Evolutionary conservation across 257 asterid genomes (phyloP), one percentile per base, ranked within the genome.

Genomic region (Ophiorrhiza pumila): DNA sequence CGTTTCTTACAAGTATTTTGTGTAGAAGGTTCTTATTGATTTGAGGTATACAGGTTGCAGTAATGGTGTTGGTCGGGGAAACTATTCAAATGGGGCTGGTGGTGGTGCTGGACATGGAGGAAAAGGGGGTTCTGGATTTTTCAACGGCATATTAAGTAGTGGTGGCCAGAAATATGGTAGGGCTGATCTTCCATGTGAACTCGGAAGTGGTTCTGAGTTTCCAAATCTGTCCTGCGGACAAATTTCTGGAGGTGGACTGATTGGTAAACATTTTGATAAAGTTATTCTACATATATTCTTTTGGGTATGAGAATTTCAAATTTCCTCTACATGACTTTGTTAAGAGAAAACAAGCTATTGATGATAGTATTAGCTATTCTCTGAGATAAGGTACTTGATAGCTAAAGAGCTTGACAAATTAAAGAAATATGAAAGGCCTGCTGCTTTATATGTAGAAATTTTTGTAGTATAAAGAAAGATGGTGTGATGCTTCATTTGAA

Each of bases 101-200:
- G 91, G 92, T 57, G 98, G 97, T 68, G 98, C 97, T 71, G 97
- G 98, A 74, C 98, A 93, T 84, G 98, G 98, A 72, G 98, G 98
- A 79, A 82, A 80, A 86, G 98, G 98, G 63, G 97, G 98, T n/a
- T 87, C 96, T 42, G 98, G 97, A 71, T 78, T 82, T 81, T 91
- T 49, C 83, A 83, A 80, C 63, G 98, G 98, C 78, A 80, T 79
- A 69, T 73, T 84, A 77, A 88, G 91, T 79, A 86, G 86, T 78
- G 98, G 98, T 62, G 98, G 98, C 76, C 84, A 74, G 76, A 83
- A 75, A 79, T 93, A 93, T 81, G 97, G 98, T 72, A 88, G 86
- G 41, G 92, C 97, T 62, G 93, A 87, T 80, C 96, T 93, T 80
- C 98, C 98, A 74, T 93, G 98, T 74, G 98, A 93, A 76, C 78